Base-by-base conservation (phyloP, 345 rosid genomes). In the Streptanthus diversifolius region DNA sequence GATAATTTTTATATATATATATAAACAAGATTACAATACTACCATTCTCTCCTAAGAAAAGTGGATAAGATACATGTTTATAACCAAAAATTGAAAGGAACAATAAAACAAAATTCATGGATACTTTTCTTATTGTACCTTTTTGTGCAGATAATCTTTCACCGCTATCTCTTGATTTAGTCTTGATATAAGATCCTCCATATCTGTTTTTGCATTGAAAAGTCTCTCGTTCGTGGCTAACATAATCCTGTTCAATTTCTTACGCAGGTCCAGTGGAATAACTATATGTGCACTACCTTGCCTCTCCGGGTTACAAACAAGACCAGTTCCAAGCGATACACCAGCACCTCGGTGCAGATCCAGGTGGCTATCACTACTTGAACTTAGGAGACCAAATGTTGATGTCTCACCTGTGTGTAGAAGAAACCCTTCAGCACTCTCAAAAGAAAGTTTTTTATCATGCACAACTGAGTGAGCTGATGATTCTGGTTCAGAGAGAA, bases 131-230 rank as follows among this genome's bases (percentile, higher is more conserved):
- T n/a, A n/a, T 69, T 73, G 51, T 81, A 95, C 99, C 95, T 88
- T 95, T 74, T 84, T 90, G 66, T 82, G 74, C 47, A 92, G 97
- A 85, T 90, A 95, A 70, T 84, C 90, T 71, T 92, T 95, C 74
- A 90, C 93, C 0, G 99, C 88, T 55, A 77, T 82, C 84, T 95
- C 98, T 82, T 92, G 99, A 77, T 88, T 85, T 74, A 95, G 79
- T 82, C 99, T 87, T 39, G 86, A 83, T 59, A 92, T 82, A 65
- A 95, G 92, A 85, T 92, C 99, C 82, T 95, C 98, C 98, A 95
- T 87, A 76, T 95, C 98, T 37, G 96, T 88, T 83, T 87, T 95
- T 66, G 95, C 86, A 73, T 93, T 86, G 71, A 82, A 84, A 77
- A 95, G 81, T 74, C 97, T 85, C 73, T 81, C 86, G 72, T 88